Evolutionary conservation across 2,329 filamentous ascomycete species (phyloP), one percentile per base, ranked within the genome.

Genomic region (Phyllosticta capitalensis): DNA sequence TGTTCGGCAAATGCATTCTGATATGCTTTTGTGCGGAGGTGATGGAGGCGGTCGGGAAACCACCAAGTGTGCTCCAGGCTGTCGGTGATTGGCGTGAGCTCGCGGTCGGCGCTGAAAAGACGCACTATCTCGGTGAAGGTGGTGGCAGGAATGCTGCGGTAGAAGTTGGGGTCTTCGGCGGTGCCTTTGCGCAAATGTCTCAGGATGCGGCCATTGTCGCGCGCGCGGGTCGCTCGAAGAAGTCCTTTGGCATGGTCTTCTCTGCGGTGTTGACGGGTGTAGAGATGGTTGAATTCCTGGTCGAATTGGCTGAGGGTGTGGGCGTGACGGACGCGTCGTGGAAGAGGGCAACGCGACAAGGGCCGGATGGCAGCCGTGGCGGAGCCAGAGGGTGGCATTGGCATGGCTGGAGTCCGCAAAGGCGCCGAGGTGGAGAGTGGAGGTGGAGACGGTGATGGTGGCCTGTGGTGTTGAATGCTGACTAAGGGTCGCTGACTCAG

Each of bases 101-200:
- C 79, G 63, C 79, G 70, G 22, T 71, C 66, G 0, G 87, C 86
- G 60, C 88, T 83, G 9, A 91, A 71, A 5, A 79, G 76, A 33
- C 79, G 78, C 28, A 92, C 69, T 9, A 88, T 79, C 63, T 87
- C 83, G 1, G 83, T 82, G 66, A 90, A 85, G 0, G 79, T 79
- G 1, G 79, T 74, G 1, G 76, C 69, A 0, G 85, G 78, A 21
- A 90, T 68, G 5, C 64, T 66, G 20, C 49, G 54, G 24, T 74
- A 61, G 56, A 67, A 70, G 9, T 66, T 62, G 20, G 61, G 26
- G 48, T 73, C 66, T 54, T 48, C 22, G n/a, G 54, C 58, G 7
- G 24, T 3, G 58, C 58, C 58, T 5, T n/a, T 14, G 9, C 33
- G 7, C 70, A 58, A n/a, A 62, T 38, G 26, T 65, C 65, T 14